phyloP scores from a whole-genome alignment of 1,284 basidiomycete genomes.

The Marasmius tenuissimus region DNA sequence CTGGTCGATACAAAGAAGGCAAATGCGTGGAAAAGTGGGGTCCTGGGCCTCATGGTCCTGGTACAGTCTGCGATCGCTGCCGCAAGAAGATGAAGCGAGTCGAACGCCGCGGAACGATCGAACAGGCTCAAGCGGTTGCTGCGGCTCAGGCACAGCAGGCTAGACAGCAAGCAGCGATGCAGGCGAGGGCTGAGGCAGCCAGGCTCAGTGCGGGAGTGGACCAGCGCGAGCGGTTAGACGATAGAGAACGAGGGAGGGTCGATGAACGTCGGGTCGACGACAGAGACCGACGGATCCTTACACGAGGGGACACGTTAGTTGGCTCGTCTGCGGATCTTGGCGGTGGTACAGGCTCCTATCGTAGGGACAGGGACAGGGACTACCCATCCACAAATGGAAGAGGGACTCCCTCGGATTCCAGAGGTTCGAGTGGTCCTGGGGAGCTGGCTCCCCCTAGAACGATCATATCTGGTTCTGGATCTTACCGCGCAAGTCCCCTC shows the following conservation, averaged over 20 bases:
- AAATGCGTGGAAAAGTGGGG: constrained; percentile 89
- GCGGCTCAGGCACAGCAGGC: constrained; percentile 7
- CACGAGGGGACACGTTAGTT: not conserved
- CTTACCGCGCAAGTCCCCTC: not conserved
- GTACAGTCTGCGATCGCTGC: constrained; percentile 82
- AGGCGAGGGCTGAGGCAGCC: not conserved
- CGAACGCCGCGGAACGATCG: constrained; percentile 69
- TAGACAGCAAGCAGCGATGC: not conserved
- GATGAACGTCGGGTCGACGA: not conserved
- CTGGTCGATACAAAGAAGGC: constrained; percentile 74
- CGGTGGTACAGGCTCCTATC: not conserved
- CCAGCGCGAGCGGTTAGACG: not conserved
- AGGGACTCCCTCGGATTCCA: not conserved
- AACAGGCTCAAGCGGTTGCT: constrained; percentile 32
- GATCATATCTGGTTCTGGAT: not conserved
- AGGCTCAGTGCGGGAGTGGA: not conserved
- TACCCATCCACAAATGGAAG: not conserved
- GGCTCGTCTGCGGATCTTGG: not conserved
- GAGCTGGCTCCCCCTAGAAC: not conserved
- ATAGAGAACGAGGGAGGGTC: not conserved
- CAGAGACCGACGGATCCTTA: not conserved
- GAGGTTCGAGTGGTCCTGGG: not conserved
- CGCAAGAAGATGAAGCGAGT: constrained; percentile 86
- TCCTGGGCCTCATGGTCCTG: constrained; percentile 78
- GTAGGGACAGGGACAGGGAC: not conserved